Evolutionary conservation across 257 asterid genomes (phyloP), one percentile per base, ranked within the genome.

Genomic region (Scutellaria minor): DNA sequence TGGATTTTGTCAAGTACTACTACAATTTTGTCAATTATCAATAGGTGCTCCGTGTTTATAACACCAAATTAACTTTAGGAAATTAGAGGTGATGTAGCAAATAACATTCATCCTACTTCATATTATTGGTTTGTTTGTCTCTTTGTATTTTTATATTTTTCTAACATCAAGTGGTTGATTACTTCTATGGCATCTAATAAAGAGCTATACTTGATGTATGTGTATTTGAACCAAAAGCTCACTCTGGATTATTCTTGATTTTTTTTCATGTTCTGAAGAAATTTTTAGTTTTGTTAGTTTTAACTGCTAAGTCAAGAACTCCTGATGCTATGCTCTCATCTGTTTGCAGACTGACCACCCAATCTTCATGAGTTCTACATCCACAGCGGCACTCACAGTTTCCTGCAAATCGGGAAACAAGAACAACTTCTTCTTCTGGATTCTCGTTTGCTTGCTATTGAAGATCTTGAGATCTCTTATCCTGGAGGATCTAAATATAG

Each of bases 331-430:
- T 48, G 56, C 64, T 73, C 47, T 73, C 44, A 44, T 74, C 11
- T 54, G 60, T 65, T 64, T 62, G 73, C 73, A 74, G 78, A 74
- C 35, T 74, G 77, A 65, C 59, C 8, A 52, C 53, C 55, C 53
- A 54, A 65, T 65, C 72, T 74, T 74, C 78, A 74, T 74, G 78
- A 74, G 46, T 74, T 74, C 78, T 74, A 74, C 73, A 74, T 50
- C 78, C 73, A 65, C 78, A 64, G 66, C 56, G 78, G 78, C 67
- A 65, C 45, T 73, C 52, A 5, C 37, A 47, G 73, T 74, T 74
- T 74, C 89, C 89, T 82, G 85, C 78, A 75, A 68, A 84, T 72
- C 45, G 85, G 92, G 92, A 85, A 83, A 87, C 90, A 85, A 81
- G 68, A 68, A 74, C 74, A 71, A 66, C 75, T 81, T 78, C 80